These are phyloP conservation scores for Phytophthora fragariae DNA, from an alignment of 352 stramenopile species.

Conservation along the genomic window DNA sequence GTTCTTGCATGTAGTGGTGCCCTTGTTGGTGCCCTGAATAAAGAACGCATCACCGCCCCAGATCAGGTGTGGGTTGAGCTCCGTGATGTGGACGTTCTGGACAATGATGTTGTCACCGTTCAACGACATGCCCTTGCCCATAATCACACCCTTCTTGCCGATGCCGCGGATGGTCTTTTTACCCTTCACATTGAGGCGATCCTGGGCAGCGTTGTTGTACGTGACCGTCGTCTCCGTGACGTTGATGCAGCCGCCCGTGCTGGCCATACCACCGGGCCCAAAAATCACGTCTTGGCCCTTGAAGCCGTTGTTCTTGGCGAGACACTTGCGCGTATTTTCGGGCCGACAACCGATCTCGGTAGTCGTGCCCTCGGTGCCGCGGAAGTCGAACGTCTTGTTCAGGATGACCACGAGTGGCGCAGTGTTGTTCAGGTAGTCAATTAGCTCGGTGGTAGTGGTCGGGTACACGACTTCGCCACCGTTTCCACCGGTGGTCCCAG, in stretches of 20 bases:
- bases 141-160: constrained; percentile 46
- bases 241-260: constrained; percentile 53
- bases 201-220: constrained; percentile 34
- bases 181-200: constrained; percentile 40
- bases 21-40: constrained; percentile 35
- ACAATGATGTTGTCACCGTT: constrained; percentile 55
- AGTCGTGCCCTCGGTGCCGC: constrained; percentile 43
- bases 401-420: constrained; percentile 44
- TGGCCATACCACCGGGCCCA: constrained; percentile 49
- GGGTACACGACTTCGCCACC: constrained; percentile 36
- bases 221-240: constrained; percentile 33
- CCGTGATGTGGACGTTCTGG: constrained; percentile 59
- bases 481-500: constrained; percentile 41
- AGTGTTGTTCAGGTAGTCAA: constrained; percentile 35
- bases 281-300: constrained; percentile 54
- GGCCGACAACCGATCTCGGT: constrained; percentile 46
- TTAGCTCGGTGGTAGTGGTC: constrained; percentile 38
- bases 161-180: constrained; percentile 56
- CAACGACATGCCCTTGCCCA: constrained; percentile 48
- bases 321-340: constrained; percentile 40
- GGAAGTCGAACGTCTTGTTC: constrained; percentile 50
- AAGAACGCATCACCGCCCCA: constrained; percentile 42
- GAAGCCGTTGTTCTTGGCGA: constrained; percentile 46
- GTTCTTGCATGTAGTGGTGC: constrained; percentile 33
- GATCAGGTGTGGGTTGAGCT: constrained; percentile 57